Percentiles rank a stretch among this genome's conserved stretches.
Conservation (phyloP, 2,329 filamentous ascomycete genomes). For the Didymella segeticola region DNA sequence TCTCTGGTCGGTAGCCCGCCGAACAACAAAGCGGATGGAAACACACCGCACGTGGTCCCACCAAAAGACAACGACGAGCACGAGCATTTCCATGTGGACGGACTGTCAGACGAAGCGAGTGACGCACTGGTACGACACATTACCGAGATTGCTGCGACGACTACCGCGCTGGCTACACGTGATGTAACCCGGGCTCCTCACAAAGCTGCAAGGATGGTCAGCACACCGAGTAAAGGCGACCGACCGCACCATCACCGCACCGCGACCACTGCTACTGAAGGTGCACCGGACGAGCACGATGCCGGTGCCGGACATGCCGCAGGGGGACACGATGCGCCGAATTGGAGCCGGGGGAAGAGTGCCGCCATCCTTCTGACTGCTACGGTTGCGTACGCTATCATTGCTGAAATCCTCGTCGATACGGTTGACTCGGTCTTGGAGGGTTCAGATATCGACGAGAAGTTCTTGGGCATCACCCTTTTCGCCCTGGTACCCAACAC, state of each 20-base stretch:
- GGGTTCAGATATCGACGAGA: conserved; percentile 91
- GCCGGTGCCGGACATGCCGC: conserved; percentile 56
- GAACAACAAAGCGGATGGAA: conserved; percentile 31
- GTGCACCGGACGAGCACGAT: conserved; percentile 56
- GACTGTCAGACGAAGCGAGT: conserved; percentile 83
- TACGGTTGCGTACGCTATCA: conserved; percentile 91
- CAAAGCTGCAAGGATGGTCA: conserved; percentile 56
- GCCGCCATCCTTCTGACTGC: conserved; percentile 86
- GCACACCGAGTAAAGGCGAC: conserved; percentile 40
- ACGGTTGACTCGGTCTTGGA: conserved; percentile 96
- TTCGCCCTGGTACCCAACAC: conserved; percentile 98
- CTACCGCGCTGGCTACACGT: conserved; percentile 83
- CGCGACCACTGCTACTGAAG: conserved; percentile 56
- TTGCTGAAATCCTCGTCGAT: conserved; percentile 95
- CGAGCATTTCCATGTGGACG: conserved; percentile 62
- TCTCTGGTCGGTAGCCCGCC: conserved; percentile 48
- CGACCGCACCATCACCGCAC: conserved; percentile 49
- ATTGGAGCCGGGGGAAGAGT: conserved; percentile 94
- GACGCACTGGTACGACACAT: conserved; percentile 82
- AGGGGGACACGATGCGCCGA: conserved; percentile 91
- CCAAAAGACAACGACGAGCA: conserved; percentile 45
- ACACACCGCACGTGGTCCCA: conserved; percentile 46
- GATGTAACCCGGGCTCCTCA: conserved; percentile 68
- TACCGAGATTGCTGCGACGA: conserved; percentile 91
- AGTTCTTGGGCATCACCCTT: conserved; percentile 94